Evolutionary conservation across 805 yeast genomes (phyloP).

Genomic region (Candida pini): DNA sequence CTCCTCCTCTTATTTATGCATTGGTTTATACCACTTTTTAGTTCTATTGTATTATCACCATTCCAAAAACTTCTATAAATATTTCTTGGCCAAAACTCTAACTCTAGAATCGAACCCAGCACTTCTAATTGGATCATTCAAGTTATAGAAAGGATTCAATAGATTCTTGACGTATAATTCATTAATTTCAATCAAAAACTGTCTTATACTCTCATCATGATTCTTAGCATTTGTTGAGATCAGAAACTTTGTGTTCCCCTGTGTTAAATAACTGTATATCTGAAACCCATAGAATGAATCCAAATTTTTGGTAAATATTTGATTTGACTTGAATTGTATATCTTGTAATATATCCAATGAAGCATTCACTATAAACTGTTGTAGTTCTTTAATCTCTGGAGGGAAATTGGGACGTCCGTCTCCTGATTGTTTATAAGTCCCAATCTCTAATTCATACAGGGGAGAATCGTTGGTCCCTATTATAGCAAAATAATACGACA

Average conservation of each 20-base stretch:
- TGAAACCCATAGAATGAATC: conserved; percentile 81
- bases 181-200: conserved; percentile 78
- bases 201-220: conserved; percentile 67
- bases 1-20: too few relatives aligned
- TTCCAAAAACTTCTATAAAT: conserved; percentile 37
- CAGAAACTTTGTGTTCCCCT: conserved; percentile 79
- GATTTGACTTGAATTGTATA: conserved; percentile 68
- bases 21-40: too few relatives aligned
- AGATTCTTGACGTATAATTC: conserved; percentile 83
- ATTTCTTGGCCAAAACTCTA: conserved; percentile 66
- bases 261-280: conserved; percentile 82
- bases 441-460: conserved; percentile 80
- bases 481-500: conserved; percentile 86
- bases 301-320: conserved; percentile 65
- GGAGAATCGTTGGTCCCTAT: conserved; percentile 86
- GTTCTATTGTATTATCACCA: neutral
- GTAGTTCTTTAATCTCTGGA: conserved; percentile 65
- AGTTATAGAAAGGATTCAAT: conserved; percentile 79
- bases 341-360: conserved; percentile 91
- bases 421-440: conserved; percentile 61
- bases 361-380: conserved; percentile 85
- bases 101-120: conserved; percentile 73
- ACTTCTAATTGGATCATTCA: conserved; percentile 68
- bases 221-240: conserved; percentile 57
- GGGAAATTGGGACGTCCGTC: conserved; percentile 64